Base-by-base conservation (phyloP, 2,329 filamentous ascomycete species). In the Exophiala aquamarina region DNA sequence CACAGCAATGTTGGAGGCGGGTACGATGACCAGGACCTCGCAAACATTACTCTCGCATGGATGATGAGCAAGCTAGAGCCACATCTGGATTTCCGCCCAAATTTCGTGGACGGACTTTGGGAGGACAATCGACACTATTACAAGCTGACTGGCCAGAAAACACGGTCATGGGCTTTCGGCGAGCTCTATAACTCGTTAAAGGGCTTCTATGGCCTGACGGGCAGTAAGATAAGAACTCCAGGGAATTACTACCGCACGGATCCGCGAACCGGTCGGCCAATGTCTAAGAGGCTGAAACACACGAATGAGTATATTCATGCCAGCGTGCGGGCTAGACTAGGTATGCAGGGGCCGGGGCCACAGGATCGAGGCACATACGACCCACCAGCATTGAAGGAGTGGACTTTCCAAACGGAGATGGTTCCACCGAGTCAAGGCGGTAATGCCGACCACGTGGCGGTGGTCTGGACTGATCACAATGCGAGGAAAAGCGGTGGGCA, bases 31-130 rank as follows among this genome's bases (percentile, higher is more conserved):
- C 68, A 73, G 52, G 69, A 73, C 36, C 64, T 76, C 26, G 68
- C 73, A 8, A 73, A 76, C 54, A 67, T 76, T 36, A 68, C 69
- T 15, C 62, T 77, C 13, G 72, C 72, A 2, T 76, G 73, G 73
- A 76, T 77, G 73, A 74, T 76, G 63, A 62, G 72, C 50, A 62
- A 71, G 40, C 63, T 72, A 21, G 62, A 61, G 26, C 56, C 55
- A n/a, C 59, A 57, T 35, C 42, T 61, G 26, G 58, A 61, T 33
- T 61, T 61, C 32, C 44, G 57, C n/a, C 49, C 44, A 1, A 51
- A 57, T 37, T 57, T 53, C 18, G 44, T 61, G n/a, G 52, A 59
- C 19, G 32, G 40, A 5, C 44, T 56, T 20, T 54, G 54, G 34
- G 54, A 59, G 9, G 46, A 49, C 15, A 57, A 52, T 21, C 41